Evolutionary conservation across 179 eudicot species (phyloP).

Genomic region (Beta macrorhiza): DNA sequence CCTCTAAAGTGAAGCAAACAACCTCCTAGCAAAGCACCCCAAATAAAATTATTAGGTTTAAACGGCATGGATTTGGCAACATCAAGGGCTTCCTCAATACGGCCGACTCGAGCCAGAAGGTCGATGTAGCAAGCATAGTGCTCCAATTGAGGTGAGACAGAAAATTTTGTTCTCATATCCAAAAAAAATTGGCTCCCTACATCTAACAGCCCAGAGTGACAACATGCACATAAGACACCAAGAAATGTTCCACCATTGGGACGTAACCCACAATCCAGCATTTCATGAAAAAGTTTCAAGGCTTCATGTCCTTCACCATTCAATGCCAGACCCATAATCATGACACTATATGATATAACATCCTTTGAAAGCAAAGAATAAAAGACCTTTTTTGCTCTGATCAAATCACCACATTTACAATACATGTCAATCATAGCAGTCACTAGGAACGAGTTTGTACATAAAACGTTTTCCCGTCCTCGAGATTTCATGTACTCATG

Average conservation of each 20-base stretch:
- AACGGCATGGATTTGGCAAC: conserved; percentile 68
- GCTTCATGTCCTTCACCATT: conserved; percentile 75
- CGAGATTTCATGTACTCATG: conserved; percentile 55
- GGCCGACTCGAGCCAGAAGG: conserved; percentile 67
- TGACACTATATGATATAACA: conserved; percentile 65
- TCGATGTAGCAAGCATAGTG: conserved; percentile 82
- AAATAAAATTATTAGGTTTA: conserved; percentile 65
- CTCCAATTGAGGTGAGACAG: conserved; percentile 50
- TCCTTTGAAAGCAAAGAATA: conserved; percentile 49
- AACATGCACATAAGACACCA: conserved; percentile 63
- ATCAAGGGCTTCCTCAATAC: conserved; percentile 67
- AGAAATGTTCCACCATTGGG: conserved; percentile 65
- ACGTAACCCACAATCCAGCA: conserved; percentile 35
- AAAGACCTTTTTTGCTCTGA: conserved; percentile 53
- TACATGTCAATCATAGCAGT: conserved; percentile 87
- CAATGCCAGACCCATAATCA: conserved; percentile 81
- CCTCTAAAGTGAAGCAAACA: conserved; percentile 62
- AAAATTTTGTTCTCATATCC: conserved; percentile 39
- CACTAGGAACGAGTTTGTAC: conserved; percentile 52
- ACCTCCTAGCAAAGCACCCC: conserved; percentile 82
- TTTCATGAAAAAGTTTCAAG: conserved; percentile 46
- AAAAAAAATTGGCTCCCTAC: conserved; percentile 60
- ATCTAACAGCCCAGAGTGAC: conserved; percentile 68
- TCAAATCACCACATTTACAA: conserved; percentile 66
- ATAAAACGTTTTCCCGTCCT: conserved; percentile 41